Base-by-base conservation (phyloP, 176 grass and related monocot species). In the Raddia guianensis region DNA sequence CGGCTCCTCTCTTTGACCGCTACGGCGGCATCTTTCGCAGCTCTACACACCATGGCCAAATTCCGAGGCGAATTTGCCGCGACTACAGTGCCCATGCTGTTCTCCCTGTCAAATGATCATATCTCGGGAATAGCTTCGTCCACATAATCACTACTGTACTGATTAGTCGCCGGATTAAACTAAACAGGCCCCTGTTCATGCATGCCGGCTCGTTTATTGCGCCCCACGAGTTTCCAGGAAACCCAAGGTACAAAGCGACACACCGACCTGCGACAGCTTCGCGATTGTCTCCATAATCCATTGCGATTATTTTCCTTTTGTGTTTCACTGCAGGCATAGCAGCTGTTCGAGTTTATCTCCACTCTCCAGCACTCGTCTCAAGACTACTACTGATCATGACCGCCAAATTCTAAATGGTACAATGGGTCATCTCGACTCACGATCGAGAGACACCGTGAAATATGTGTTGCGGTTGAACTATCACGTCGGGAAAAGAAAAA, bases 201-300 rank as follows among this genome's bases (percentile, higher is more conserved):
- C 21, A 10, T 84, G 72, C 46, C 71, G 46, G 32, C 67, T 58
- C 68, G 50, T 52, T 37, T 4, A 5, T 16, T 37, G 80, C 5
- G 55, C 85, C n/a, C 35, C 85, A 51, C 72, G 73, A 72, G 12
- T 83, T 60, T 46, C 68, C 21, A 42, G 51, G 80, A 66, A 78
- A 37, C 56, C 42, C 19, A 7, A 59, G 6, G 58, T 42, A 19
- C 74, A 79, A 52, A 60, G 34, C 51, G 86, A 88, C 86, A 56
- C 86, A 69, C 75, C 80, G 86, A 83, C 86, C 52, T 40, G 62
- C 20, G 16, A 73, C 52, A 52, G 4, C 27, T 33, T 43, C 27
- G 32, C 11, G n/a, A 66, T 40, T 58, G 6, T 27, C 48, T 49
- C 44, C 74, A 66, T 71, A 88, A 47, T 35, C 73, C 72, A 33